Conservation (phyloP, 2,329 filamentous ascomycete genomes). For the Nothomitra cinnamomea region DNA sequence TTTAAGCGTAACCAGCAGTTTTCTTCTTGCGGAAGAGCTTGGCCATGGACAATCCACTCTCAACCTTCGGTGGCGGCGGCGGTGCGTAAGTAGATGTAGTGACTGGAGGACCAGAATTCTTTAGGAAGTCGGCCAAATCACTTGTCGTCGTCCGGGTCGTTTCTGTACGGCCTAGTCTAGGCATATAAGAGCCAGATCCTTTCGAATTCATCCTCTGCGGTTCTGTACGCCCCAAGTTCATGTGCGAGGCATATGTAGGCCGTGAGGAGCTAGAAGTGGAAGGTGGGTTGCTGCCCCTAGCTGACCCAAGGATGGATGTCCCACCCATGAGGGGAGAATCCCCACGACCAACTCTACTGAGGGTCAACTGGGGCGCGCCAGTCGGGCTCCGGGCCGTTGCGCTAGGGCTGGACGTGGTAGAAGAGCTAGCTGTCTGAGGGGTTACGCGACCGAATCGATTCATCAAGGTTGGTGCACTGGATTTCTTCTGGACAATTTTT, state of each 20-base stretch:
- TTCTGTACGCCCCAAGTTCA: slow-evolving; percentile 20
- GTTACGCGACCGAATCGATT: slow-evolving; percentile 2
- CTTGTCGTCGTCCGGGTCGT: slow-evolving; percentile 31
- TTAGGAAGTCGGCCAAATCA: slow-evolving; percentile 58
- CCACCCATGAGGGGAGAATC: not conserved
- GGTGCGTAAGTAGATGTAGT: slow-evolving; percentile 1
- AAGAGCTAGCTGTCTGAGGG: not conserved
- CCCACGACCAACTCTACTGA: not conserved
- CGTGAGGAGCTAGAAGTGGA: not conserved
- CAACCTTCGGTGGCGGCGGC: not conserved
- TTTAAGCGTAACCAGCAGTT: not conserved
- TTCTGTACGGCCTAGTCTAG: slow-evolving; percentile 14
- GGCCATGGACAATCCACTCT: not conserved
- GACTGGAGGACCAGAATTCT: slow-evolving; percentile 40
- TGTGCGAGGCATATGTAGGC: slow-evolving; percentile 8
- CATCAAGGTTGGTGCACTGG: slow-evolving; percentile 1
- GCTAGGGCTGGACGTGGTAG: not conserved
- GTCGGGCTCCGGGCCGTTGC: not conserved
- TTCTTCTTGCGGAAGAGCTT: slow-evolving; percentile 7
- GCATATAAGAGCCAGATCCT: slow-evolving; percentile 8
- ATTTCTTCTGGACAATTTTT: slow-evolving; percentile 4
- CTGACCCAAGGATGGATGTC: not conserved
- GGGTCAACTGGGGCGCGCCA: not conserved
- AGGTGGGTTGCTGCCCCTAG: not conserved
- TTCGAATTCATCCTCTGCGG: slow-evolving; percentile 2